phyloP scores from a whole-genome alignment of 441 rosid genomes.

The Gossypium davidsonii region DNA sequence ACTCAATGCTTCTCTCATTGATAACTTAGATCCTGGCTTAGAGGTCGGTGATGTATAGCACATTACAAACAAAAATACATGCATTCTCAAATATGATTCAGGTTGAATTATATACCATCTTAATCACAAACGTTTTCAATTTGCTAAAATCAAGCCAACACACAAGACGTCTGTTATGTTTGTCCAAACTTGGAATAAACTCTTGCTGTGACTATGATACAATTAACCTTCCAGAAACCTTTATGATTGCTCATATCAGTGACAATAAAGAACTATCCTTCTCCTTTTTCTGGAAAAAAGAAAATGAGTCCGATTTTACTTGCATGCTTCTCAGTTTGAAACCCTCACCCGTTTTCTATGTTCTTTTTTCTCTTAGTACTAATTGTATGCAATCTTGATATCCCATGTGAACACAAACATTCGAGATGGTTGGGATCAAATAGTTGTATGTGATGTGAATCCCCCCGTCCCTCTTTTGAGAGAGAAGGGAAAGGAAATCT shows the following conservation, averaged over 20 bases:
- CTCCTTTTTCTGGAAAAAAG: not conserved
- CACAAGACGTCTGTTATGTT: no score
- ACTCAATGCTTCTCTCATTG: no score
- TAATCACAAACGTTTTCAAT: not conserved
- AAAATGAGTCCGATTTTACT: not conserved
- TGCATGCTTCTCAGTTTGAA: not conserved
- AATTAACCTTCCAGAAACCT: no score
- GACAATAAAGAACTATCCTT: not conserved
- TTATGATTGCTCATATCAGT: no score
- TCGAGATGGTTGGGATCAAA: not conserved
- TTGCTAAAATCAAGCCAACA: no score
- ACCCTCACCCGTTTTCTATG: not conserved
- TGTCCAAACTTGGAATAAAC: no score
- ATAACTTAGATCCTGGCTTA: no score
- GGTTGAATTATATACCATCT: slow-evolving; percentile 34
- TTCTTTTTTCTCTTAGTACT: not conserved
- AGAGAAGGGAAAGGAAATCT: not conserved
- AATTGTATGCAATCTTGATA: not conserved
- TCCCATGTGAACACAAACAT: not conserved
- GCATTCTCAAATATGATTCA: slow-evolving; percentile 53
- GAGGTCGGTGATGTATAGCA: no score
- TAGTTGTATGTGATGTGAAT: not conserved
- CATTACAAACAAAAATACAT: no score
- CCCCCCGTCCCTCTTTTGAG: not conserved
- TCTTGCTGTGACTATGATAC: no score